phyloP scores from a whole-genome alignment of 108 stramenopile species.

The Nitzschia sp. region DNA sequence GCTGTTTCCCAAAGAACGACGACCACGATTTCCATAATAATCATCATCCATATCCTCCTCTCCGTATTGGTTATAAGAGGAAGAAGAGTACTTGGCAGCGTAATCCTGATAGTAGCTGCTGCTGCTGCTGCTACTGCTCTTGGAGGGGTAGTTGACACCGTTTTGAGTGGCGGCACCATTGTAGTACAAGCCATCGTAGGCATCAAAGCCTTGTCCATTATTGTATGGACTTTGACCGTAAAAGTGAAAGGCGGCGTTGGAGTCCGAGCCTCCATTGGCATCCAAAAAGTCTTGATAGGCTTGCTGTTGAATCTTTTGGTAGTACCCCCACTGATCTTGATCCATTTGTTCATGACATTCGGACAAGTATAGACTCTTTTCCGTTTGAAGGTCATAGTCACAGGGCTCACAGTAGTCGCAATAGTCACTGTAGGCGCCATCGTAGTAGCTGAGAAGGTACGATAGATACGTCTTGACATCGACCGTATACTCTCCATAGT shows the following conservation, averaged over 20 bases:
- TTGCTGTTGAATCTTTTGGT: neutral
- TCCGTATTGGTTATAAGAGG: constrained; percentile 13
- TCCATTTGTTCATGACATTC: constrained; percentile 1
- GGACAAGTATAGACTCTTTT: neutral
- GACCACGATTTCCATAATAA: neutral
- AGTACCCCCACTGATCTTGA: neutral
- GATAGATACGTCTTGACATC: constrained; percentile 69
- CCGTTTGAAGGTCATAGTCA: constrained; percentile 20
- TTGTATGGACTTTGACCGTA: constrained; percentile 12
- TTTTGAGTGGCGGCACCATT: constrained; percentile 3
- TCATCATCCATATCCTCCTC: too few relatives aligned
- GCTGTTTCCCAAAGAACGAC: neutral
- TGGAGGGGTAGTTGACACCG: constrained; percentile 6
- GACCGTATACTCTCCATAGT: constrained; percentile 86
- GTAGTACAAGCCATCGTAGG: neutral
- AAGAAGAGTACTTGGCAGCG: neutral
- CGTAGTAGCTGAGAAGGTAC: constrained; percentile 46
- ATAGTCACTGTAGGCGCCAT: constrained; percentile 61
- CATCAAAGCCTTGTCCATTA: constrained; percentile 4
- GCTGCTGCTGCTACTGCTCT: neutral
- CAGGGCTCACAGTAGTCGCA: constrained; percentile 70
- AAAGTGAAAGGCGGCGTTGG: neutral
- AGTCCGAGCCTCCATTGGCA: neutral
- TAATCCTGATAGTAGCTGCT: neutral
- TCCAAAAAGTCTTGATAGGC: neutral